Percentiles rank a stretch among this genome's conserved stretches.
Evolutionary conservation across 371 early-diverging fungal species (phyloP).

Genomic region (Mucor irregularis): DNA sequence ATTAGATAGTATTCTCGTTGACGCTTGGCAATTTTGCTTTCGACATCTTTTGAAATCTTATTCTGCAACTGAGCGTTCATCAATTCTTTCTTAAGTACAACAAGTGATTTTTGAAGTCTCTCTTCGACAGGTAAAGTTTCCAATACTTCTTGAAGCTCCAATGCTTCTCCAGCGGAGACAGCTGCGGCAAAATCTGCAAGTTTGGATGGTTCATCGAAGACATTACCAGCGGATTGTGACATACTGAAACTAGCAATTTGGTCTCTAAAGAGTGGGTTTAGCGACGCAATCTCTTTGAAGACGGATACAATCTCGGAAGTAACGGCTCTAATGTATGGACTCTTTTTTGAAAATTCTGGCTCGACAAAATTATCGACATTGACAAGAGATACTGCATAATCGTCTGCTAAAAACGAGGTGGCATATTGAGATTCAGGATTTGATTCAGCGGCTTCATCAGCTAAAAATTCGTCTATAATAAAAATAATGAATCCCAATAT

Average conservation of each 20-base stretch:
- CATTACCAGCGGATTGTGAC: constrained; percentile 93
- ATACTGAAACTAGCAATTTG: constrained; percentile 96
- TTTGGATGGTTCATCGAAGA: constrained; percentile 92
- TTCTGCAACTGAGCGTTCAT: constrained; percentile 95
- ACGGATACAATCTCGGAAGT: constrained; percentile 96
- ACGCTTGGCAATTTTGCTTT: constrained; percentile 92
- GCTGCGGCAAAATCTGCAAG: constrained; percentile 97
- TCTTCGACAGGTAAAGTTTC: constrained; percentile 89
- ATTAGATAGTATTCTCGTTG: constrained; percentile 97
- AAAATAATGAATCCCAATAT: not conserved
- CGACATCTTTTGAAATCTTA: constrained; percentile 95
- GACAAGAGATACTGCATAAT: constrained; percentile 78
- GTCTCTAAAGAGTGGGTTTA: constrained; percentile 94
- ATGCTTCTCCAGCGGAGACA: constrained; percentile 86
- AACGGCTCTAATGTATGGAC: constrained; percentile 86
- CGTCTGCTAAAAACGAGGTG: constrained; percentile 62
- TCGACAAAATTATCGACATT: constrained; percentile 87
- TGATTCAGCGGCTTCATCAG: constrained; percentile 16
- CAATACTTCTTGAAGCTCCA: constrained; percentile 91
- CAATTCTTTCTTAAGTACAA: constrained; percentile 94
- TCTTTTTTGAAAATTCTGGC: constrained; percentile 81
- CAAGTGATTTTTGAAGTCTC: constrained; percentile 86
- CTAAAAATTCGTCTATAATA: constrained; percentile 12
- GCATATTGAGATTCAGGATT: constrained; percentile 31
- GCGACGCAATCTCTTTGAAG: constrained; percentile 90